These are phyloP conservation scores for Psilocybe mexicana DNA, from an alignment of 1,284 basidiomycete species.

Conservation along the genomic window DNA sequence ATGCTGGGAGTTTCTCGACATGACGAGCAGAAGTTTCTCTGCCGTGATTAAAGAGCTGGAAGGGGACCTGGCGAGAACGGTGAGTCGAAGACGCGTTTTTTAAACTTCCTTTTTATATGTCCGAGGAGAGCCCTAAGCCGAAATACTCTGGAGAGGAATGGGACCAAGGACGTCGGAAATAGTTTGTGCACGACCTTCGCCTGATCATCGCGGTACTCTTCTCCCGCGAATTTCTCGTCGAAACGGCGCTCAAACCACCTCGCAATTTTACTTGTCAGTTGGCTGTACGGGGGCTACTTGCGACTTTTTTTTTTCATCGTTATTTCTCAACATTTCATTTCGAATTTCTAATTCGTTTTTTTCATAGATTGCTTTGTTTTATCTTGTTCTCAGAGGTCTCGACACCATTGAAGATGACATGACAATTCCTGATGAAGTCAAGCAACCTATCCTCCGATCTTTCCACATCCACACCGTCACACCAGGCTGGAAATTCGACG, in stretches of 20 bases:
- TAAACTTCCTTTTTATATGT: neutral
- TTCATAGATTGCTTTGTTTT: constrained; percentile 90
- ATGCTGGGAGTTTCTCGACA: constrained; percentile 91
- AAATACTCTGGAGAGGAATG: neutral
- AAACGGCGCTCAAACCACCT: neutral
- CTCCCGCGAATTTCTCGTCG: neutral
- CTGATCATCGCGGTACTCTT: neutral
- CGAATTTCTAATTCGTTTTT: neutral
- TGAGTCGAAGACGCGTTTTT: constrained; percentile 46
- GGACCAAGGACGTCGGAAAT: neutral
- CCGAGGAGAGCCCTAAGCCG: neutral
- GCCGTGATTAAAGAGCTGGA: constrained; percentile 97
- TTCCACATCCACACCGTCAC: constrained; percentile 85
- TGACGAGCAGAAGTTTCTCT: constrained; percentile 89
- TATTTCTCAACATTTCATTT: neutral
- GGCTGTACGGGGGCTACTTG: neutral
- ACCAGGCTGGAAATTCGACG: constrained; percentile 88
- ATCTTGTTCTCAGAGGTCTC: constrained; percentile 89
- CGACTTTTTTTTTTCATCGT: neutral
- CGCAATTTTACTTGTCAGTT: neutral
- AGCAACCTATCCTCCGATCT: constrained; percentile 83
- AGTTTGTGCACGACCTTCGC: neutral
- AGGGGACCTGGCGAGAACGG: constrained; percentile 90
- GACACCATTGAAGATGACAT: constrained; percentile 99
- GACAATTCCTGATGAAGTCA: constrained; percentile 86